These are phyloP conservation scores for Salix caprea DNA, from an alignment of 345 rosid genomes.

Conservation along the genomic window DNA sequence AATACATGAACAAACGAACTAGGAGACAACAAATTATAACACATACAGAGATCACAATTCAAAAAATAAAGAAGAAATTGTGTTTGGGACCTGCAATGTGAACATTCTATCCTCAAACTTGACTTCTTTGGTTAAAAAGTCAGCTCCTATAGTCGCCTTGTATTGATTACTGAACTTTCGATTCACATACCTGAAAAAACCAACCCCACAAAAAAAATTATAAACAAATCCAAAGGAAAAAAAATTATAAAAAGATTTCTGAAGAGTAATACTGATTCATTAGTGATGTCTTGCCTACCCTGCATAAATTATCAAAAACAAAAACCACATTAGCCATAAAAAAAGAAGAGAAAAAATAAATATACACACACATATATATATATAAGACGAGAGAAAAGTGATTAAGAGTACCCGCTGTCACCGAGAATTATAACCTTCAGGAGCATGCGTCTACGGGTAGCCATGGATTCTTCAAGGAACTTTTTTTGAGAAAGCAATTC, in stretches of 20 bases:
- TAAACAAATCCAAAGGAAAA: background rate
- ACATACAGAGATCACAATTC: background rate
- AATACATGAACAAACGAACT: background rate
- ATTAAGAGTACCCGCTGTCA: conserved; percentile 60
- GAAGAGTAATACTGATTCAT: conserved; percentile 80
- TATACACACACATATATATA: too few relatives aligned
- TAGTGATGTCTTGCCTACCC: conserved; percentile 92
- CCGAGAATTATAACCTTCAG: conserved; percentile 82
- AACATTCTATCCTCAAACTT: conserved; percentile 81
- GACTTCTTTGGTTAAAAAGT: conserved; percentile 90
- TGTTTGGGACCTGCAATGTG: conserved; percentile 71
- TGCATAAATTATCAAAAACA: conserved; percentile 4
- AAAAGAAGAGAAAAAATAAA: background rate
- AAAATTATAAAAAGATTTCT: conserved; percentile 5
- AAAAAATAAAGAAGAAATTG: background rate
- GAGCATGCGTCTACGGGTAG: conserved; percentile 79
- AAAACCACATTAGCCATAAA: background rate
- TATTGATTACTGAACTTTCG: conserved; percentile 88
- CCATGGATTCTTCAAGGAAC: conserved; percentile 33
- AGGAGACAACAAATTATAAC: background rate
- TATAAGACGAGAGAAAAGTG: background rate
- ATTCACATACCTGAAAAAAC: conserved; percentile 68
- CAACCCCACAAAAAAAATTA: conserved; percentile 6
- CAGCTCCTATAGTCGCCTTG: conserved; percentile 93
- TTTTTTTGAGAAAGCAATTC: background rate